These are phyloP conservation scores for Fusarium irregulare DNA, from an alignment of 2,329 filamentous ascomycete species.

Conservation along the genomic window DNA sequence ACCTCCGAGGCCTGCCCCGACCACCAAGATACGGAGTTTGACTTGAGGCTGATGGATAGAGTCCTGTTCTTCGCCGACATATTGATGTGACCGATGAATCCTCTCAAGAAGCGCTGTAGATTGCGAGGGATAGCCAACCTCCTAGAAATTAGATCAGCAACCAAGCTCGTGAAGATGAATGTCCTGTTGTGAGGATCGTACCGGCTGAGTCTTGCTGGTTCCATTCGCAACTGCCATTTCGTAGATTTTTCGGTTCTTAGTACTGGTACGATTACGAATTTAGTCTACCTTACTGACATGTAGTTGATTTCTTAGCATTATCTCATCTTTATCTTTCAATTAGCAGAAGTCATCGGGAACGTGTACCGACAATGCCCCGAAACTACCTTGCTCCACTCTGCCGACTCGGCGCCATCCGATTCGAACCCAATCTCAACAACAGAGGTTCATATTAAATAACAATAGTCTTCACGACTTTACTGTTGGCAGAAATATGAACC, in stretches of 20 bases:
- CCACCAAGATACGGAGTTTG: background rate
- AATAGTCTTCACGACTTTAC: fast-evolving
- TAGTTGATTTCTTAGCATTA: background rate
- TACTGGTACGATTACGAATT: fast-evolving
- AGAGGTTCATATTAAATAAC: background rate
- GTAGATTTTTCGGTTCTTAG: background rate
- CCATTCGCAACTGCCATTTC: background rate
- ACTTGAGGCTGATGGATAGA: background rate
- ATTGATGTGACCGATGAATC: fast-evolving
- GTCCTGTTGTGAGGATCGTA: background rate
- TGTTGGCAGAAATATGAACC: background rate
- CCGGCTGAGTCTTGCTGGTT: background rate
- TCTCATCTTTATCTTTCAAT: background rate
- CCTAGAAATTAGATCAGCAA: background rate
- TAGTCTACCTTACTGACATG: fast-evolving
- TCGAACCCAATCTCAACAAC: fast-evolving
- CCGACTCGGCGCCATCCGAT: background rate
- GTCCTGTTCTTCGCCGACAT: background rate
- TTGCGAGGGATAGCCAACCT: background rate
- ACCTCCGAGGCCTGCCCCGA: slow-evolving; percentile 5
- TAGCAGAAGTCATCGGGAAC: background rate
- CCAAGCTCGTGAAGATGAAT: fast-evolving
- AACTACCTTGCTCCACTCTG: fast-evolving
- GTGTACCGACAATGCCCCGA: background rate
- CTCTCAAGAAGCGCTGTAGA: background rate